Base-by-base conservation (phyloP, 2,329 filamentous ascomycete genomes). In the Paecilomyces fulvus region DNA sequence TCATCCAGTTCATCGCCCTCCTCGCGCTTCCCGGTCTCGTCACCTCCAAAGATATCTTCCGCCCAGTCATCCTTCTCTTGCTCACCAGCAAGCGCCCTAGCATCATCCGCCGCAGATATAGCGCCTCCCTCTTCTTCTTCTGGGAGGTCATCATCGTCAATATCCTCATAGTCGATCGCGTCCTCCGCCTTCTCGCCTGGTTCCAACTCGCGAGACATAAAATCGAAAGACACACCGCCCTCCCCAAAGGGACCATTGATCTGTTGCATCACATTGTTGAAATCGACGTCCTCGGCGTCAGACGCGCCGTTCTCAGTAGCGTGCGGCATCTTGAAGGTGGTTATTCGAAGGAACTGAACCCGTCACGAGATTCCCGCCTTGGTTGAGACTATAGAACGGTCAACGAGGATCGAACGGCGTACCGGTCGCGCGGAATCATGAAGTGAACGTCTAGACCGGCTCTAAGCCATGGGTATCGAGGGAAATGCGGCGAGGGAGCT, bases 111-210 rank as follows among this genome's bases (percentile, higher is more conserved):
- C 14, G 57, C 37, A 21, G 57, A 23, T 17, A 51, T 49, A 43
- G 64, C 52, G 9, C 63, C 61, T 12, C 52, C 57, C 57, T 75
- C 73, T 62, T 79, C 78, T 43, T 94, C 90, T 6, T 94, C 90
- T 10, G 90, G 88, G 7, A 96, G 80, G 60, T 96, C 92, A 68
- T 95, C 91, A 69, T 97, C 92, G 62, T 88, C 88, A 60, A 97
- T 92, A 67, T 96, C 90, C 68, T 89, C 90, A 65, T 81, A 99
- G 68, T 99, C 94, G 60, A 94, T 77, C 46, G 94, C 94, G 74
- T 97, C 89, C 58, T 91, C 91, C 55, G 91, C 92, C 73, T 99
- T 99, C 70, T 90, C 88, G 20, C 80, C 81, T 9, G 71, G 68
- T 25, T 76, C 73, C 25, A 76, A 57, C 10, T 75, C 73, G 58